Evolutionary conservation across 495 filamentous ascomycete genomes (phyloP).

Genomic region (Echria macrotheca): DNA sequence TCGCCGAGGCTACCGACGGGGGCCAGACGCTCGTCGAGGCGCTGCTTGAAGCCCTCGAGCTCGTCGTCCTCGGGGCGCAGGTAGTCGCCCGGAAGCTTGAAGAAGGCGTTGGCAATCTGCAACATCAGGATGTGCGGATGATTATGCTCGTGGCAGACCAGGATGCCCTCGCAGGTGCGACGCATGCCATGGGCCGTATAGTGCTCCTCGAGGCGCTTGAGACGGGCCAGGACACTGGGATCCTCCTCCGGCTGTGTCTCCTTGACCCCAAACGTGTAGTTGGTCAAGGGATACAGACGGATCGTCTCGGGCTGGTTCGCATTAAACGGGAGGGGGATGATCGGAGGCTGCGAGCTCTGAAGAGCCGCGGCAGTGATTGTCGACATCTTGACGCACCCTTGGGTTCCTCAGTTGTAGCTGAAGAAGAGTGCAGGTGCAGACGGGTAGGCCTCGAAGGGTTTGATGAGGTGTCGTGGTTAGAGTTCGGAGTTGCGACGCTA

Average conservation of each 20-base stretch:
- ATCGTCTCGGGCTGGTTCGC: constrained; percentile 86
- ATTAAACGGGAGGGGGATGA: constrained; percentile 75
- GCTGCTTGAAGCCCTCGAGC: constrained; percentile 84
- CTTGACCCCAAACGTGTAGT: constrained; percentile 98
- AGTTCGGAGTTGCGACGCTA: too few relatives aligned
- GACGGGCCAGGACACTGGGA: constrained; percentile 84
- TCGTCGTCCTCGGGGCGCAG: constrained; percentile 86
- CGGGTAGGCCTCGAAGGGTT: not conserved
- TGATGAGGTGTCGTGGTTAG: not conserved
- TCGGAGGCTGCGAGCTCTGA: constrained; percentile 71
- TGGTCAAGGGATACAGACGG: constrained; percentile 89
- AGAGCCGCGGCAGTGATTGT: constrained; percentile 64
- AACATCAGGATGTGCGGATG: constrained; percentile 97
- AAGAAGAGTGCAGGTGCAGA: too few relatives aligned
- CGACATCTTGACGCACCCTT: constrained; percentile 52
- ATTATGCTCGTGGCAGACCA: constrained; percentile 98
- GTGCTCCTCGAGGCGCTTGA: constrained; percentile 90
- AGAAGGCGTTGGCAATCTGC: constrained; percentile 98
- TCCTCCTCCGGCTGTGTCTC: constrained; percentile 98
- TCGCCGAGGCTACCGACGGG: constrained; percentile 83
- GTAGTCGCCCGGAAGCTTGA: constrained; percentile 97
- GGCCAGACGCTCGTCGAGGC: constrained; percentile 86
- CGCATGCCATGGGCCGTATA: constrained; percentile 92
- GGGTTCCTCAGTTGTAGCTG: not conserved
- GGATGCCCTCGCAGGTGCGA: constrained; percentile 89